Evolutionary conservation across 768 basidiomycete genomes (phyloP), one percentile per base, ranked within the genome.

Genomic region (Tylopilus subfusipes): DNA sequence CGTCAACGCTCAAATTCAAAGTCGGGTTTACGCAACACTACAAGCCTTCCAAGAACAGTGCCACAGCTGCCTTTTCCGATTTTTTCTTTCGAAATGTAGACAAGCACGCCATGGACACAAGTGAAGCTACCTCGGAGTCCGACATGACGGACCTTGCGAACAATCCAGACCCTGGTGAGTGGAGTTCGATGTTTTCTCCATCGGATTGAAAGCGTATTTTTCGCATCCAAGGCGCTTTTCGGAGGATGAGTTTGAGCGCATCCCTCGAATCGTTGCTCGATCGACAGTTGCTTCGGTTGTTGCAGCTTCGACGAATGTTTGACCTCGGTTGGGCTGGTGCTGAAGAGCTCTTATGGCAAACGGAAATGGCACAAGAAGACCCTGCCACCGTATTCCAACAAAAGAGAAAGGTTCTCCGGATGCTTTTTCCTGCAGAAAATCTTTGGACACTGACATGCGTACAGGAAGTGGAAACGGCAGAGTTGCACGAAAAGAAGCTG

Each of bases 261-360:
- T 82, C 85, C 6, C 67, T 90, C 29, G 85, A 88, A 62, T 74
- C 81, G 3, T 67, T 87, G 40, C 70, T 88, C 55, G 78, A 86
- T 49, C 74, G 82, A 48, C 73, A 77, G 10, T 77, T 88, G 54
- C 63, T 84, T 25, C 77, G 74, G 43, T 61, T 88, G 18, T 66
- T 88, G 22, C 76, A 76, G 53, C 63, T 83, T 3, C 72, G 86
- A 42, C 63, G 77, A 31, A 73, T 73, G 59, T 84, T 80, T 58
- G 71, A 71, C 5, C 68, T 86, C 13, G 84, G 84, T 13, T 90
- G 86, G 86, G 83, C 86, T 3, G 84, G 80, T 4, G 86, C 85
- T 4, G 88, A 88, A 61, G 58, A 75, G 18, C 70, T 88, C 44
- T 65, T 75, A 43, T 63, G 74, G 48, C 72, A 77, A 61, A 66